Conservation (phyloP, 192 early-diverging fungal genomes). For the Mortierella hygrophila region DNA sequence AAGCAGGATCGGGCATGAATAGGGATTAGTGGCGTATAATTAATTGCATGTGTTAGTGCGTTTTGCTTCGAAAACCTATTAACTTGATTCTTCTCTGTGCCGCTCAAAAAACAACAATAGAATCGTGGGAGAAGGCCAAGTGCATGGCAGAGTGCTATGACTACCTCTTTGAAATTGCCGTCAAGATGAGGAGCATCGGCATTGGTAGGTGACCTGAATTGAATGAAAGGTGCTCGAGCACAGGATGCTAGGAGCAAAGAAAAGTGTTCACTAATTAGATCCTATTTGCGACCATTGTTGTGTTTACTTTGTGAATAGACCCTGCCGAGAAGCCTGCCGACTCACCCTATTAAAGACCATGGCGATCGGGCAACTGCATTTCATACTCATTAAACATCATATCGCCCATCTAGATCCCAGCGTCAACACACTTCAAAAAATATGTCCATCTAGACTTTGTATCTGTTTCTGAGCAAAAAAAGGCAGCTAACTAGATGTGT, state of each 20-base stretch:
- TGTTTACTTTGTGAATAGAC: constrained; percentile 12
- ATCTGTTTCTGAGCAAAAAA: background rate
- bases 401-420: background rate
- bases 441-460: too few relatives aligned
- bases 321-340: constrained; percentile 32
- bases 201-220: constrained; percentile 65
- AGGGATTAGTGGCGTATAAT: background rate
- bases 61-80: background rate
- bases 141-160: constrained; percentile 99
- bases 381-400: background rate
- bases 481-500: too few relatives aligned
- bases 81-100: background rate
- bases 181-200: constrained; percentile 90
- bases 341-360: constrained; percentile 22
- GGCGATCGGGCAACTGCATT: background rate
- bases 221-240: too few relatives aligned
- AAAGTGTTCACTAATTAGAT: background rate
- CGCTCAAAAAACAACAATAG: constrained; percentile 32
- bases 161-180: constrained; percentile 97
- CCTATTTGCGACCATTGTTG: background rate
- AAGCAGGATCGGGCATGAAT: background rate
- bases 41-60: background rate
- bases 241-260: background rate
- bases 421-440: background rate
- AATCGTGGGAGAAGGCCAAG: constrained; percentile 97